Evolutionary conservation across 1,284 basidiomycete species (phyloP).

Genomic region (Farysia itapuensis): DNA sequence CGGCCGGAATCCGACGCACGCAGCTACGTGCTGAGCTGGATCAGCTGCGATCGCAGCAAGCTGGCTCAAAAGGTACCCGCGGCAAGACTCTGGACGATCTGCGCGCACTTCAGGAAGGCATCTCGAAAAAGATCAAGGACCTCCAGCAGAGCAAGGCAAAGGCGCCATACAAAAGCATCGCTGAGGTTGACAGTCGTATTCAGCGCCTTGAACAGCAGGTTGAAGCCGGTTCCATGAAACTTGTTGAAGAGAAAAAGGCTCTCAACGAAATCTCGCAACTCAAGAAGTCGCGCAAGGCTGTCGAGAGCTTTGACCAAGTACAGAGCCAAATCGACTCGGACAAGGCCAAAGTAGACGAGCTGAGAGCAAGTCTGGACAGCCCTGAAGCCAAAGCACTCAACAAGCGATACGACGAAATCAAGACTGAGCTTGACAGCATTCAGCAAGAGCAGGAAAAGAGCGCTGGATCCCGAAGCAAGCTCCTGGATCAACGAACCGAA

Average conservation of each 20-base stretch:
- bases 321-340: slow-evolving; percentile 81
- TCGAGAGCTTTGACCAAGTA: slow-evolving; percentile 61
- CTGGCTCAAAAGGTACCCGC: slow-evolving; percentile 74
- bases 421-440: slow-evolving; percentile 80
- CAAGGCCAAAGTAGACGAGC: slow-evolving; percentile 73
- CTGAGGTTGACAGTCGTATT: slow-evolving; percentile 86
- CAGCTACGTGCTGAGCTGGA: slow-evolving; percentile 82
- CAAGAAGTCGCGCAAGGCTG: slow-evolving; percentile 57
- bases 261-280: slow-evolving; percentile 80
- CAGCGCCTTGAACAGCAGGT: slow-evolving; percentile 74
- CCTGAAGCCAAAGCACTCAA: slow-evolving; percentile 82
- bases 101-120: slow-evolving; percentile 75
- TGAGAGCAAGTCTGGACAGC: slow-evolving; percentile 83
- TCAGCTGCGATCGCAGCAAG: slow-evolving; percentile 76
- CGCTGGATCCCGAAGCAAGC: slow-evolving; percentile 76
- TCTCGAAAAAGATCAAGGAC: slow-evolving; percentile 89
- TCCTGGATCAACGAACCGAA: slow-evolving; percentile 83
- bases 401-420: slow-evolving; percentile 80
- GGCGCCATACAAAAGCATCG: slow-evolving; percentile 77
- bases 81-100: slow-evolving; percentile 80
- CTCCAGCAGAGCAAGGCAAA: slow-evolving; percentile 81
- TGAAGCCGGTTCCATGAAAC: slow-evolving; percentile 86
- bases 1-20: slow-evolving; percentile 72
- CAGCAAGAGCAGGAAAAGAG: slow-evolving; percentile 84
- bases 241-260: slow-evolving; percentile 94